Evolutionary conservation across 148 eudicot species (phyloP), one percentile per base, ranked within the genome.

Genomic region (Linanthus parryae): DNA sequence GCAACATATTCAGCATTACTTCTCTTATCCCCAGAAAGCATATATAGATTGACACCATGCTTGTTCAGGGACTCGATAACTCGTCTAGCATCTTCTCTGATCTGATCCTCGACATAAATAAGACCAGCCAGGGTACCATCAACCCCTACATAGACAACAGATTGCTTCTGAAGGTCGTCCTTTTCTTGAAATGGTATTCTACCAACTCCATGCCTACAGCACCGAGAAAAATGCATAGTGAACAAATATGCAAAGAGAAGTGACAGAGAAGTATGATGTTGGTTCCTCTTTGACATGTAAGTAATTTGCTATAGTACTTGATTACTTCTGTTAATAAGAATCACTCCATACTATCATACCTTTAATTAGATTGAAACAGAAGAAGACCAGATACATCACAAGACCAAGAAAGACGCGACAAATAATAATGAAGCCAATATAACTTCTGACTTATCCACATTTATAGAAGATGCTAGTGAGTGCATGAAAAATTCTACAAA

Each of bases 11-110:
- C 84, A 5, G 99, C 99, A 13, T 91, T 79, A 67, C 73, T 74
- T 61, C 56, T 79, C 71, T 82, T 94, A 61, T 94, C 96, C 59
- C 99, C 99, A 31, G 95, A 94, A 48, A 94, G 77, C 84, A 94
- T 74, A 64, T 84, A 88, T 12, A 82, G 78, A 44, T 55, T 76
- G 36, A 94, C 75, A 52, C 96, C 99, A 52, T 65, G 80, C 47
- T 63, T 69, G 33, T 62, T 52, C 64, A 94, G 70, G 53, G 91
- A 80, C 58, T 80, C 68, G 47, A 88, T 79, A 14, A 94, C 99
- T 16, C 76, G 83, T 44, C 53, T 77, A 50, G 99, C 96, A 66
- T 94, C 99, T 65, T 94, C 88, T 70, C 99, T 67, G 48, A 88
- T 88, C 64, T 88, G 88, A 74, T 94, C 99, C 79, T 88, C 99